phyloP scores from a whole-genome alignment of 75 land plant species.

The Chamaecyparis obtusa region DNA sequence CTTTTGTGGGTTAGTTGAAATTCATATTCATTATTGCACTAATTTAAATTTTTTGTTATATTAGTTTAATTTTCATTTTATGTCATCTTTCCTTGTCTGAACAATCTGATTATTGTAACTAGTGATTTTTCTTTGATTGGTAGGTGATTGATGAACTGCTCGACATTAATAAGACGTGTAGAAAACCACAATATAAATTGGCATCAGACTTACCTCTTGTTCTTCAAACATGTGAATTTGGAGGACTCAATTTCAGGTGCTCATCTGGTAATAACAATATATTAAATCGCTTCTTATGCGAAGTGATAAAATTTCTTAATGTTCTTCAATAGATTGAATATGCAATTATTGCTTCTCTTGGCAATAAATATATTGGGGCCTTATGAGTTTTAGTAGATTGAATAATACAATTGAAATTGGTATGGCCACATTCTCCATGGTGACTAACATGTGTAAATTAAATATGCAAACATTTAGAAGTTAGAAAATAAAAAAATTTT shows the following conservation, averaged over 20 bases:
- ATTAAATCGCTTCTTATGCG: conserved; percentile 6
- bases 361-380: not conserved
- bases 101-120: not conserved
- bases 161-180: conserved; percentile 42
- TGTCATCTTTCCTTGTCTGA: not conserved
- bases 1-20: not conserved
- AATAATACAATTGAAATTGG: not conserved
- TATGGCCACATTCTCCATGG: not conserved
- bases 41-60: not conserved
- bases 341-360: not conserved
- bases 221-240: conserved; percentile 79
- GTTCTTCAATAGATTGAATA: too few species aligned
- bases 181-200: conserved; percentile 89
- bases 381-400: not conserved
- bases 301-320: not conserved
- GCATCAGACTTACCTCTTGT: conserved; percentile 80
- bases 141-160: conserved; percentile 75
- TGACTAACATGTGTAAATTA: not conserved
- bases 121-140: not conserved
- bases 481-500: too few species aligned
- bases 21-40: not conserved
- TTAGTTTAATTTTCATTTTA: not conserved
- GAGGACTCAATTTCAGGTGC: conserved; percentile 63
- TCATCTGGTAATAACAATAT: conserved; percentile 49
- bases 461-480: not conserved